A percentile compares a stretch with the other conserved stretches of the same genome.
These are phyloP conservation scores for Chrysanthemum lavandulifolium DNA, from an alignment of 129 eudicot genomes.

Conservation along the genomic window DNA sequence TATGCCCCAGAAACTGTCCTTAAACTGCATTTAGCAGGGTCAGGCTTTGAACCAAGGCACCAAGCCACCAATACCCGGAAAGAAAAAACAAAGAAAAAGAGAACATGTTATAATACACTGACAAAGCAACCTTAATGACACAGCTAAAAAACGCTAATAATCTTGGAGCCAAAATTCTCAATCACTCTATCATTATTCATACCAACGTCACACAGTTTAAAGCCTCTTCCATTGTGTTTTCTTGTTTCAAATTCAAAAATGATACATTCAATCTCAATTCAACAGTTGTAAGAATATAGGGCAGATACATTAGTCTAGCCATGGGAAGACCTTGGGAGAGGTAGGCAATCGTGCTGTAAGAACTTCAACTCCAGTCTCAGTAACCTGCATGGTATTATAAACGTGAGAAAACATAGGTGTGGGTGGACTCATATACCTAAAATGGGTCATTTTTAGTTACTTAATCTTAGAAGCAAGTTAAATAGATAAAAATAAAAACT, in stretches of 20 bases:
- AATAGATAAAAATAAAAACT: no score
- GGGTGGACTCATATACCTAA: not conserved
- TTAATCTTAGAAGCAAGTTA: no score
- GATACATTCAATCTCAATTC: conserved; percentile 15
- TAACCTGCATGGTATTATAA: conserved; percentile 51
- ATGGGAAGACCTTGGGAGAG: conserved; percentile 86
- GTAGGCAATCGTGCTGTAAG: conserved; percentile 87
- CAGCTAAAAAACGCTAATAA: not conserved
- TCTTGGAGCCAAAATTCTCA: conserved; percentile 22
- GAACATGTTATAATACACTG: not conserved
- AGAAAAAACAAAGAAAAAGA: not conserved
- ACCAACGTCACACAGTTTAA: conserved; percentile 12
- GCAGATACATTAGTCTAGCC: conserved; percentile 39
- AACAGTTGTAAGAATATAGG: conserved; percentile 1
- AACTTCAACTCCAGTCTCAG: conserved; percentile 95
- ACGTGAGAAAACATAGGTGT: not conserved
- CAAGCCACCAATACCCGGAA: not conserved
- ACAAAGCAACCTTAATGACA: not conserved
- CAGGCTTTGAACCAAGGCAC: no score
- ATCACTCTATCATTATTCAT: conserved; percentile 28
- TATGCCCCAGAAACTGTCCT: no score
- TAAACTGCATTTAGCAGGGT: no score
- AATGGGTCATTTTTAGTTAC: not conserved
- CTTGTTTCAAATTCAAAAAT: conserved; percentile 20
- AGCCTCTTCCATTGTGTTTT: not conserved